phyloP scores from a whole-genome alignment of 2,329 filamentous ascomycete genomes.

The Colletotrichum nymphaeae region DNA sequence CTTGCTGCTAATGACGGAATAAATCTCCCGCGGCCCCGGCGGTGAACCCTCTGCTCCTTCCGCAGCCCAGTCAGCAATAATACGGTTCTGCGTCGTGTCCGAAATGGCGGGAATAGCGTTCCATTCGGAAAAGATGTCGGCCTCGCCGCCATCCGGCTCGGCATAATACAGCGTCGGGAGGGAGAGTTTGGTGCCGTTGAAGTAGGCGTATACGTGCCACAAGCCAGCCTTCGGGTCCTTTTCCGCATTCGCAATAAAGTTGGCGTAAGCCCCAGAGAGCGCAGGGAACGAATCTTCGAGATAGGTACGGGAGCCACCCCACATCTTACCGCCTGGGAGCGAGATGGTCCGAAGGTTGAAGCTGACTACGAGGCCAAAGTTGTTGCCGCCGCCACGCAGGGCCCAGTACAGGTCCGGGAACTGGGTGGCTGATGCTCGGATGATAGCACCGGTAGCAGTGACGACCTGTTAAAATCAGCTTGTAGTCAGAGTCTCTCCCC shows the following conservation, averaged over 20 bases:
- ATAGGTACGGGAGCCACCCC: slow-evolving; percentile 50
- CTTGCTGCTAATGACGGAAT: slow-evolving; percentile 37
- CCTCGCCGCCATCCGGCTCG: slow-evolving; percentile 45
- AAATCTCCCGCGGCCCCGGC: slow-evolving; percentile 39
- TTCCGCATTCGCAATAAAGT: slow-evolving; percentile 43
- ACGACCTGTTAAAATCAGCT: slow-evolving; percentile 47
- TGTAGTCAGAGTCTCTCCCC: too few species aligned
- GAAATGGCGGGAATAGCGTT: slow-evolving; percentile 43
- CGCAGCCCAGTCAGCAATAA: slow-evolving; percentile 34
- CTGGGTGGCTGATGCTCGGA: slow-evolving; percentile 52
- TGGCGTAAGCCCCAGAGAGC: slow-evolving; percentile 46
- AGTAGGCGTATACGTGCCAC: slow-evolving; percentile 42
- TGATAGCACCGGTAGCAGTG: slow-evolving; percentile 54
- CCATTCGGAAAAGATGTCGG: slow-evolving; percentile 51
- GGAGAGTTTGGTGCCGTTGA: slow-evolving; percentile 39
- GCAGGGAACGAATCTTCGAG: slow-evolving; percentile 42
- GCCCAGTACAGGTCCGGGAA: slow-evolving; percentile 69
- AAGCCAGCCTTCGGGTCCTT: slow-evolving; percentile 49
- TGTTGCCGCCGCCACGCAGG: slow-evolving; percentile 64
- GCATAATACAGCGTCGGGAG: slow-evolving; percentile 50
- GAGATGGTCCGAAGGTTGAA: slow-evolving; percentile 55
- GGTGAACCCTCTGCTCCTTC: slow-evolving; percentile 24
- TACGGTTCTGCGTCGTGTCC: slow-evolving; percentile 40
- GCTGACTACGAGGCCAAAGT: slow-evolving; percentile 66
- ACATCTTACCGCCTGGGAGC: slow-evolving; percentile 47